Evolutionary conservation across 192 early-diverging fungal genomes (phyloP).

Genomic region (Coemansia sp.): DNA sequence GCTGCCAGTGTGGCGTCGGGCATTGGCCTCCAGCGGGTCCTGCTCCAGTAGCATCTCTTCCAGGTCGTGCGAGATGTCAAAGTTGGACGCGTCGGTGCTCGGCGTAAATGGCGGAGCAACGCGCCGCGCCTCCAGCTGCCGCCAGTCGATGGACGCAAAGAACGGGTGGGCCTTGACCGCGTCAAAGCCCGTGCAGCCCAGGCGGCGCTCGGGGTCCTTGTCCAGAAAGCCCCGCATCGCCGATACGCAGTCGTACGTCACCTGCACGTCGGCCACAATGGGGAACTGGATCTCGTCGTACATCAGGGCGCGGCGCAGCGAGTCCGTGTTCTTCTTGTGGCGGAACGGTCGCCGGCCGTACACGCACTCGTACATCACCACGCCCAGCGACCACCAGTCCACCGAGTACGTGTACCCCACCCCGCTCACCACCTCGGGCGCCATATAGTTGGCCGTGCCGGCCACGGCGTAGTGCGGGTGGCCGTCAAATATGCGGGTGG

Average conservation of each 20-base stretch:
- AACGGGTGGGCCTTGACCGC: conserved; percentile 71
- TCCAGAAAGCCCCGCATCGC: conserved; percentile 68
- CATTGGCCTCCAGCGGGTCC: conserved; percentile 69
- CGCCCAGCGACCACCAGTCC: conserved; percentile 95
- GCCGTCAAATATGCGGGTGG: conserved; percentile 60
- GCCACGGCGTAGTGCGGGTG: conserved; percentile 67
- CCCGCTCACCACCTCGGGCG: conserved; percentile 63
- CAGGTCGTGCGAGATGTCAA: conserved; percentile 92
- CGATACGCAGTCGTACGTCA: conserved; percentile 65
- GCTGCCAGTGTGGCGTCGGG: conserved; percentile 65
- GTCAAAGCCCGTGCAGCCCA: conserved; percentile 76
- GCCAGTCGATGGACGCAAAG: conserved; percentile 75
- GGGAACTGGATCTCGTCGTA: conserved; percentile 61
- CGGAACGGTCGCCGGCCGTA: conserved; percentile 71
- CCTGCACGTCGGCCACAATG: conserved; percentile 32
- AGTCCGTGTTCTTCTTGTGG: conserved; percentile 54
- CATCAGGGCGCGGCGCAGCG: conserved; percentile 60
- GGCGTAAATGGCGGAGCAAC: conserved; percentile 77
- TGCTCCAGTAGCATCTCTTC: conserved; percentile 97
- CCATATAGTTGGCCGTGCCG: conserved; percentile 91
- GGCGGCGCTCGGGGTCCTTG: conserved; percentile 65
- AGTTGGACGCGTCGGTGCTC: conserved; percentile 83
- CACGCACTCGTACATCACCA: conserved; percentile 83
- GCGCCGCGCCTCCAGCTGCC: conserved; percentile 61
- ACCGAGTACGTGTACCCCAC: conserved; percentile 73